These are phyloP conservation scores for Aschersonia sp. DNA, from an alignment of 2,329 filamentous ascomycete species.

Conservation along the genomic window DNA sequence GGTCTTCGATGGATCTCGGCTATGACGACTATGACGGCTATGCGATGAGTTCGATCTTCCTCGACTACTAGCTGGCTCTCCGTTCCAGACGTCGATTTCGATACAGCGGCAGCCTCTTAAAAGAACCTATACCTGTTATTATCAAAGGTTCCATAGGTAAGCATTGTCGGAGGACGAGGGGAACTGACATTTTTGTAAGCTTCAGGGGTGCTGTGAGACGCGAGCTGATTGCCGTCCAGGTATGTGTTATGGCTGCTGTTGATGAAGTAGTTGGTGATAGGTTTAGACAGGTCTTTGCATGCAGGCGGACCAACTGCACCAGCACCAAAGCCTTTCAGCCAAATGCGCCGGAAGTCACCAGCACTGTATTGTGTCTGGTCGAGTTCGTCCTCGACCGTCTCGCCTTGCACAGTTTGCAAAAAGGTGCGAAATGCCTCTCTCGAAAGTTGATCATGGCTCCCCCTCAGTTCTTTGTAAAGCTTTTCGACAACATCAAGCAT, in stretches of 20 bases:
- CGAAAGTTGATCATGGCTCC: constrained; percentile 14
- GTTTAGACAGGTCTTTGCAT: constrained; percentile 45
- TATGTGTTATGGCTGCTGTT: constrained; percentile 95
- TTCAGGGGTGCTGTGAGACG: constrained; percentile 61
- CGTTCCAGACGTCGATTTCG: constrained; percentile 92
- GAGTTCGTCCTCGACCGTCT: constrained; percentile 17
- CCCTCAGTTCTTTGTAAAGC: constrained; percentile 31
- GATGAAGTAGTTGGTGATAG: constrained; percentile 83
- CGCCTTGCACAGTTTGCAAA: constrained; percentile 34
- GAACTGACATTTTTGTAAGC: constrained; percentile 59
- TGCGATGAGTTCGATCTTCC: constrained; percentile 22
- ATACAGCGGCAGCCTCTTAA: constrained; percentile 73
- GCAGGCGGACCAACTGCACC: constrained; percentile 28
- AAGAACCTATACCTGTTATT: constrained; percentile 39
- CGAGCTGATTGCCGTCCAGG: constrained; percentile 72
- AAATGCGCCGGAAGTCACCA: constrained; percentile 35
- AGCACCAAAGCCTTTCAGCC: constrained; percentile 27
- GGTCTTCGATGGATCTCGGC: constrained; percentile 29
- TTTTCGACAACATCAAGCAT: constrained; percentile 32
- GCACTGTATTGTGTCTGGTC: constrained; percentile 27
- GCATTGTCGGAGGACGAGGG: not conserved
- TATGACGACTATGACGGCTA: constrained; percentile 31
- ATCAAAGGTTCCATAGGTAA: not conserved
- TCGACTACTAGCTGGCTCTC: constrained; percentile 29
- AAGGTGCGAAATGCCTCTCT: constrained; percentile 30